These are phyloP conservation scores for Candida alai DNA, from an alignment of 805 yeast species.

Conservation along the genomic window DNA sequence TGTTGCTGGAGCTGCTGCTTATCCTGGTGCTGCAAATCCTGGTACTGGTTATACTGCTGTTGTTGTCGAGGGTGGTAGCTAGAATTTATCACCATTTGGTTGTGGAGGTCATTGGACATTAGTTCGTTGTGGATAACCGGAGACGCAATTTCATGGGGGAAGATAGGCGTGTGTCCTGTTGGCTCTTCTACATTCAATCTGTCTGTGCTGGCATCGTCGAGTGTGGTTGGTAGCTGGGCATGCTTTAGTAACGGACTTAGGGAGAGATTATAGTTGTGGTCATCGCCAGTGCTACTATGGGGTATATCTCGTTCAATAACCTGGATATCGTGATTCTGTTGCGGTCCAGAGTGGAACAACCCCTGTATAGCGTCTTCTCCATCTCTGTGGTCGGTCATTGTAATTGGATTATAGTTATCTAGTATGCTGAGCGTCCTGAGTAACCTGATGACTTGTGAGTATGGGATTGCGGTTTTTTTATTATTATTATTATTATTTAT, in stretches of 20 bases:
- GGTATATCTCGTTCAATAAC: constrained; percentile 3
- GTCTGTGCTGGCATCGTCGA: neutral
- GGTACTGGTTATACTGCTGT: constrained; percentile 2
- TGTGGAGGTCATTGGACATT: constrained; percentile 8
- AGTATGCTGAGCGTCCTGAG: too few species aligned
- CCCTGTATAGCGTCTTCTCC: constrained; percentile 3
- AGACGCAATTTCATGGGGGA: constrained; percentile 3
- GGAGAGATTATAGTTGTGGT: constrained; percentile 2
- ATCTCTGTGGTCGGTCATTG: constrained; percentile 1
- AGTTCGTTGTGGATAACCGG: constrained; percentile 6
- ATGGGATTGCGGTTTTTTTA: too few species aligned
- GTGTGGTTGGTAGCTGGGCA: constrained; percentile 3
- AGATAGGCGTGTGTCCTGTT: constrained; percentile 11
- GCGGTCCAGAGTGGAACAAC: constrained; percentile 1
- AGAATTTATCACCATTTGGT: constrained; percentile 2
- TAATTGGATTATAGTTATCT: constrained; percentile 1
- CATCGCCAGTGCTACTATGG: neutral
- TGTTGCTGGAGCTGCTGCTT: constrained; percentile 2
- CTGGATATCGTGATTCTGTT: constrained; percentile 8
- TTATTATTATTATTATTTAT: too few species aligned
- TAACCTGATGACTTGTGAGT: too few species aligned
- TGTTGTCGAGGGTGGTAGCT: constrained; percentile 1
- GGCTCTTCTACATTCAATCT: constrained; percentile 4
- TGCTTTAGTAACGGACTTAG: constrained; percentile 8
- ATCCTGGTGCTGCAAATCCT: constrained; percentile 2